Base-by-base conservation (phyloP, 2,329 filamentous ascomycete species). In the Neonectria sp. region DNA sequence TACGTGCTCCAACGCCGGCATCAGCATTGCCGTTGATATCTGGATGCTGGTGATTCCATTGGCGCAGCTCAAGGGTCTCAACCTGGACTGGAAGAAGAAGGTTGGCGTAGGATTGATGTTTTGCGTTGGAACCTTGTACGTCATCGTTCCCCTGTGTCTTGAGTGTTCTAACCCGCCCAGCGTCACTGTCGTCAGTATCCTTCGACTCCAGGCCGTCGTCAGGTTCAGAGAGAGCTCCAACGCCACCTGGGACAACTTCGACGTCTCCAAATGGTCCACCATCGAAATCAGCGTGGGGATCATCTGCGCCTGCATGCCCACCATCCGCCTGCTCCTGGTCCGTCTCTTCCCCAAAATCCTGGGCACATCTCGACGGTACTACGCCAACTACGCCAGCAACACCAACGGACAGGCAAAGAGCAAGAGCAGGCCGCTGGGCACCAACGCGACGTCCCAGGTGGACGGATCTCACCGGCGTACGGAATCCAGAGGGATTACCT, bases 41-140 rank as follows among this genome's bases (percentile, higher is more conserved):
- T 85, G 84, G 81, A 85, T 89, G 72, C 79, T 90, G 21, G 81
- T 77, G 0, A 77, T 90, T 4, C 87, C 88, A 0, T 72, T 88
- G 6, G 82, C 80, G 25, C 82, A 86, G 57, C 71, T 89, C 3
- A 73, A 76, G 27, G 63, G 75, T 0, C 78, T 88, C 4, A 80
- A 82, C 3, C 65, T 88, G 29, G 80, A 82, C 57, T 84, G 80
- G 78, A 84, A 81, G 70, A 86, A 85, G 76, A 88, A 86, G 76
- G 45, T 84, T 21, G 80, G 84, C n/a, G 81, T 88, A 3, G 77
- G 78, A 7, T 66, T 86, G 64, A 87, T 88, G 85, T 88, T 88
- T 64, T 79, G 80, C 21, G 80, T 87, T 12, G 86, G 86, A 8
- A 76, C 80, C n/a, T 84, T 85, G 81, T 82, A 71, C 75, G 81